Percentiles rank a stretch among this genome's conserved stretches.
Conservation (phyloP, 2,329 filamentous ascomycete species). For the Neocucurbitaria cava region DNA sequence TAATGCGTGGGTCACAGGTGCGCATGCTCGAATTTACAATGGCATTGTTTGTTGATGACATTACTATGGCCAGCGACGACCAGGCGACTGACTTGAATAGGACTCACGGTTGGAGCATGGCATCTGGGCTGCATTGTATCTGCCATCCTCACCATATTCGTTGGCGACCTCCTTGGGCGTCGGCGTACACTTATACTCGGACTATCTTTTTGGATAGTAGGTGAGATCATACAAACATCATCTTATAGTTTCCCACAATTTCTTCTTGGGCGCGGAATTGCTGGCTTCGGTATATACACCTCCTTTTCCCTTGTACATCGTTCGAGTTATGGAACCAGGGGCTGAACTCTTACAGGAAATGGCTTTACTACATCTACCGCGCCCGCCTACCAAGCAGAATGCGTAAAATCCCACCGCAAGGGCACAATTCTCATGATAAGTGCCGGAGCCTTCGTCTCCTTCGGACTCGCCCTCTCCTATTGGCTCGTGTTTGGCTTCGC, state of each 20-base stretch:
- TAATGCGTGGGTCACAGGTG: slow-evolving; percentile 37
- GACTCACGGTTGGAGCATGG: slow-evolving; percentile 40
- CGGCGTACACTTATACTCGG: slow-evolving; percentile 59
- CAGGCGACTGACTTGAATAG: slow-evolving; percentile 13
- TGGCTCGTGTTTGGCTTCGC: slow-evolving; percentile 63
- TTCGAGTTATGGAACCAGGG: not conserved
- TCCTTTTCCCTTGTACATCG: not conserved
- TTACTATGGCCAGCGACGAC: not conserved
- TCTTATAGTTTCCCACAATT: slow-evolving; percentile 58
- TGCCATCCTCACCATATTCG: slow-evolving; percentile 57
- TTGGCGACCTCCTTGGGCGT: slow-evolving; percentile 59
- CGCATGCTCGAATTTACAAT: not conserved
- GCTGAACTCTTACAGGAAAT: slow-evolving; percentile 48
- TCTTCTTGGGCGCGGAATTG: slow-evolving; percentile 58
- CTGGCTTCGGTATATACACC: slow-evolving; percentile 56
- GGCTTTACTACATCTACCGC: slow-evolving; percentile 61
- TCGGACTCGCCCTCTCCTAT: slow-evolving; percentile 59
- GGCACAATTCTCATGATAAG: slow-evolving; percentile 58
- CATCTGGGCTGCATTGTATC: slow-evolving; percentile 65
- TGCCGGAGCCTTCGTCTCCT: slow-evolving; percentile 58
- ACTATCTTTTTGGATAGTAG: slow-evolving; percentile 57
- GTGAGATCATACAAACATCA: slow-evolving; percentile 57
- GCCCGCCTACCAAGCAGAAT: slow-evolving; percentile 61
- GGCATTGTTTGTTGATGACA: not conserved
- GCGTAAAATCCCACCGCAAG: slow-evolving; percentile 52